These are phyloP conservation scores for Vigna nakashimae DNA, from an alignment of 306 rosid species.

Conservation along the genomic window DNA sequence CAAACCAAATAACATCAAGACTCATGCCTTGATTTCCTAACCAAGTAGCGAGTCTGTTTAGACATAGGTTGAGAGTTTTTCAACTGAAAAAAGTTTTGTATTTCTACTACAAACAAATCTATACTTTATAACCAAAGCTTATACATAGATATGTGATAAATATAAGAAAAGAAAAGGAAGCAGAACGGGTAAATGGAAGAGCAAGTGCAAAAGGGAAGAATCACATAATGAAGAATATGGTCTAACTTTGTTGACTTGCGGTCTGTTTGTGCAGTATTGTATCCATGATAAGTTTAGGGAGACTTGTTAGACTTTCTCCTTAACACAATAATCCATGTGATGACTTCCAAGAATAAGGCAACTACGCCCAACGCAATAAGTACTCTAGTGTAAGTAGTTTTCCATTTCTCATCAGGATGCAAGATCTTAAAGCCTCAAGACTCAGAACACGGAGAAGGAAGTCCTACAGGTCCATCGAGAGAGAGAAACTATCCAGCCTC, in stretches of 20 bases:
- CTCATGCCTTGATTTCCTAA: not conserved
- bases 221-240: not conserved
- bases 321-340: conserved; percentile 79
- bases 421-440: conserved; percentile 83
- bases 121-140: conserved; percentile 41
- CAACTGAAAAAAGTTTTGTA: no score
- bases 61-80: no score
- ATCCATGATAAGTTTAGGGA: conserved; percentile 62
- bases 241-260: not conserved
- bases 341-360: conserved; percentile 64
- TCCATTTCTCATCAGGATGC: conserved; percentile 66
- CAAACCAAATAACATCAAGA: not conserved
- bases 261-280: conserved; percentile 53
- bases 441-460: conserved; percentile 81
- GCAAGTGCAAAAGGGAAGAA: not conserved
- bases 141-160: conserved; percentile 39
- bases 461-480: conserved; percentile 69
- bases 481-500: conserved; percentile 54
- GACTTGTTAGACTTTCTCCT: conserved; percentile 60
- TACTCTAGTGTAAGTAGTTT: conserved; percentile 58
- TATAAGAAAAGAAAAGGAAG: not conserved
- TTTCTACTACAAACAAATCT: not conserved
- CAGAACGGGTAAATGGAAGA: not conserved
- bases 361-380: conserved; percentile 59
- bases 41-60: not conserved